A percentile compares a stretch with the other conserved stretches of the same genome.
These are phyloP conservation scores for Oidiodendron maius DNA, from an alignment of 495 filamentous ascomycete species.

Conservation along the genomic window DNA sequence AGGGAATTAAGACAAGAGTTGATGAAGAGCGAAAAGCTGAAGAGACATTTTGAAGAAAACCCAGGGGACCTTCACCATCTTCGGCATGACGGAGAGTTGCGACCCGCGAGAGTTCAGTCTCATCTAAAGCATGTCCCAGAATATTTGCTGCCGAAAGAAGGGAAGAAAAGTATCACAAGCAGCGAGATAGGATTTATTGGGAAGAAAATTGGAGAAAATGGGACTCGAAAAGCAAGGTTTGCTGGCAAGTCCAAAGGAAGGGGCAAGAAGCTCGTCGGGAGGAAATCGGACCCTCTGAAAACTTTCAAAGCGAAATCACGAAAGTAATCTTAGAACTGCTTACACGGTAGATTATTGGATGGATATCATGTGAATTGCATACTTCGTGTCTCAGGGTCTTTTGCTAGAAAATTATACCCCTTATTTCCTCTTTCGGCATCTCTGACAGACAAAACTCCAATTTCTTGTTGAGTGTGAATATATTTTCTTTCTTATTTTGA, in stretches of 20 bases:
- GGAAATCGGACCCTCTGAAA: slow-evolving; percentile 79
- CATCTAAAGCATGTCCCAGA: slow-evolving; percentile 96
- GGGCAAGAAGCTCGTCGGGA: slow-evolving; percentile 36
- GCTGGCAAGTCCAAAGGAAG: slow-evolving; percentile 50
- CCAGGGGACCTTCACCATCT: slow-evolving; percentile 81
- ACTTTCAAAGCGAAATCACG: slow-evolving; percentile 48
- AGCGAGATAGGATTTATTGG: slow-evolving; percentile 66
- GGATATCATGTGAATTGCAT: too few species aligned
- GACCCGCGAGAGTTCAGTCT: slow-evolving; percentile 69
- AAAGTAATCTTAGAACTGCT: too few species aligned
- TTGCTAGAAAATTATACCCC: too few species aligned
- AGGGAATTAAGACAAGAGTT: slow-evolving; percentile 85
- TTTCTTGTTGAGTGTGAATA: too few species aligned
- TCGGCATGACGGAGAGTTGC: slow-evolving; percentile 83
- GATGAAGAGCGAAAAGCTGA: slow-evolving; percentile 85
- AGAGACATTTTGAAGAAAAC: slow-evolving; percentile 96
- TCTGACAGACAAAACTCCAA: too few species aligned
- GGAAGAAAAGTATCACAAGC: slow-evolving; percentile 54
- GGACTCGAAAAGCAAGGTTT: slow-evolving; percentile 66
- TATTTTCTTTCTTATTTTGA: too few species aligned
- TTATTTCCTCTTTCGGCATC: too few species aligned
- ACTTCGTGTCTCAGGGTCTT: too few species aligned
- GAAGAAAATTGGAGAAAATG: slow-evolving; percentile 63
- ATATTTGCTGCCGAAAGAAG: slow-evolving; percentile 82
- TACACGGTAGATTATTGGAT: too few species aligned